Percentiles rank a stretch among this genome's conserved stretches.
phyloP scores from a whole-genome alignment of 345 rosid genomes.

The Populus euphratica region DNA sequence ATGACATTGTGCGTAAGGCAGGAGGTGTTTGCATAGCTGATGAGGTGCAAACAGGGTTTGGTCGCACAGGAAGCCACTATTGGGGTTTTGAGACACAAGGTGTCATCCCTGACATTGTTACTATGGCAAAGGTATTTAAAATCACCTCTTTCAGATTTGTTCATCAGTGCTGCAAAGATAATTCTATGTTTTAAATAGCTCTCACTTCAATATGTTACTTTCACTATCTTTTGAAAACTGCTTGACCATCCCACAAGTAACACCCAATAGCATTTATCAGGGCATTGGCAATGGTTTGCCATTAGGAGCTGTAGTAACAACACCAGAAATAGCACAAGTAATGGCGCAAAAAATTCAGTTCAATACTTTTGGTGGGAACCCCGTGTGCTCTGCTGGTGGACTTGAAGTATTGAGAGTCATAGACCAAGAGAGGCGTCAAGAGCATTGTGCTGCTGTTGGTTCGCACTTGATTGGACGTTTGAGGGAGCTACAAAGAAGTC shows the following conservation, averaged over 20 bases:
- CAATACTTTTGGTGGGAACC: slow-evolving; percentile 96
- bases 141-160: background rate
- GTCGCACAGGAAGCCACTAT: slow-evolving; percentile 88
- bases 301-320: slow-evolving; percentile 90
- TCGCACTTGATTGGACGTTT: slow-evolving; percentile 68
- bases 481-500: slow-evolving; percentile 60
- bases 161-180: background rate
- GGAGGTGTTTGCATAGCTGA: slow-evolving; percentile 94
- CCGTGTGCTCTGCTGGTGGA: slow-evolving; percentile 95
- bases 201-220: background rate
- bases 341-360: slow-evolving; percentile 82
- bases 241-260: background rate
- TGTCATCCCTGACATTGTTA: slow-evolving; percentile 89
- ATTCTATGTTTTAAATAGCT: background rate
- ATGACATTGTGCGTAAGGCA: slow-evolving; percentile 75
- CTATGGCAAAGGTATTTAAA: slow-evolving; percentile 86
- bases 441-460: slow-evolving; percentile 75
- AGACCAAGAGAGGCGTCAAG: slow-evolving; percentile 87
- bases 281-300: slow-evolving; percentile 98
- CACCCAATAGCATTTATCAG: slow-evolving; percentile 28
- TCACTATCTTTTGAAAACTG: background rate
- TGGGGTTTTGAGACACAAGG: slow-evolving; percentile 96
- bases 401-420: slow-evolving; percentile 84
- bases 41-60: slow-evolving; percentile 95
- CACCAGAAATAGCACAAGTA: slow-evolving; percentile 92